Percentiles rank a stretch among this genome's conserved stretches.
Conservation (phyloP, 2,329 filamentous ascomycete species). For the Colletotrichum navitas region DNA sequence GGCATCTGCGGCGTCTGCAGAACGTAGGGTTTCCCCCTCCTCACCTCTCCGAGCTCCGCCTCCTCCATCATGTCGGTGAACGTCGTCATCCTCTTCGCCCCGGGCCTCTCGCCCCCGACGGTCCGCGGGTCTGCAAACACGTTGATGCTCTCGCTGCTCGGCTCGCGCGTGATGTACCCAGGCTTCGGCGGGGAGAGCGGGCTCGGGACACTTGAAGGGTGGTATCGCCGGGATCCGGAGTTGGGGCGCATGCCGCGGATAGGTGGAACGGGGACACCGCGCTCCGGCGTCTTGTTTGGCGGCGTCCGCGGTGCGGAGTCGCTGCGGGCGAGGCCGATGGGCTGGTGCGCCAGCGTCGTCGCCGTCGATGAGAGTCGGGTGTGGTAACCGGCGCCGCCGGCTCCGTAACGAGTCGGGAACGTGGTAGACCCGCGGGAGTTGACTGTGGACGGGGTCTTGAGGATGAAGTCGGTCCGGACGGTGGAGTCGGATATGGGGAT, state of each 20-base stretch:
- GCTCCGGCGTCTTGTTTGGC: slow-evolving; percentile 8
- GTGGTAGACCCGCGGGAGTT: slow-evolving; percentile 48
- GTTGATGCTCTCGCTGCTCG: slow-evolving; percentile 64
- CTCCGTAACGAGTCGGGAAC: slow-evolving; percentile 39
- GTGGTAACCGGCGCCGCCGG: slow-evolving; percentile 16
- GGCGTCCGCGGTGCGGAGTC: slow-evolving; percentile 34
- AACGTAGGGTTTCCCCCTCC: slow-evolving; percentile 58
- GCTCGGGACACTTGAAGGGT: slow-evolving; percentile 40
- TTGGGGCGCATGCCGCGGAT: slow-evolving; percentile 55
- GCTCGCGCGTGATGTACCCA: slow-evolving; percentile 54
- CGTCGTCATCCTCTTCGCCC: slow-evolving; percentile 54
- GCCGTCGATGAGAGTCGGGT: slow-evolving; percentile 31
- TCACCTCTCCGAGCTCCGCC: slow-evolving; percentile 58
- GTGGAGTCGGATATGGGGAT: slow-evolving; percentile 58
- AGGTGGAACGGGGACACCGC: slow-evolving; percentile 45
- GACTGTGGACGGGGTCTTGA: slow-evolving; percentile 53
- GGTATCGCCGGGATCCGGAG: slow-evolving; percentile 39
- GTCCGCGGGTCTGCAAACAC: slow-evolving; percentile 64
- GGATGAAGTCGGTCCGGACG: slow-evolving; percentile 67
- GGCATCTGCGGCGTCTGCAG: slow-evolving; percentile 45
- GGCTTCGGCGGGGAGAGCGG: slow-evolving; percentile 47
- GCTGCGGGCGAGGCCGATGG: slow-evolving; percentile 34
- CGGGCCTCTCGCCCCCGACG: slow-evolving; percentile 49
- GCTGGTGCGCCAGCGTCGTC: slow-evolving; percentile 33
- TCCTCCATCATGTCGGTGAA: slow-evolving; percentile 68